A percentile compares a stretch with the other conserved stretches of the same genome.
phyloP scores from a whole-genome alignment of 1,284 basidiomycete species.

The Ceratobasidium sp. region DNA sequence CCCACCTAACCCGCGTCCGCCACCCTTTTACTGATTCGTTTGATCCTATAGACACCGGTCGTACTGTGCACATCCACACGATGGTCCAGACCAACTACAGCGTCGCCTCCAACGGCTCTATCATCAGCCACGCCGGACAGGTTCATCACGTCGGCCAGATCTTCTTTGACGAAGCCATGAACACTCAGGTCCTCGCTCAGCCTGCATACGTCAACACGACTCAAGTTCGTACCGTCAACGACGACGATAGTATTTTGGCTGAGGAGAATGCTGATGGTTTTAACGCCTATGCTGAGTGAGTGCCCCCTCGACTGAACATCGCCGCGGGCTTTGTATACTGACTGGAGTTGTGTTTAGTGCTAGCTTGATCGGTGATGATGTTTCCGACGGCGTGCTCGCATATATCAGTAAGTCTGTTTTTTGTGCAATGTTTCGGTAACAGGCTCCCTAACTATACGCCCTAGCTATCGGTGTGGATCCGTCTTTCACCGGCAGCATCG shows the following conservation, averaged over 20 bases:
- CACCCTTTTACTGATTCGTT: constrained; percentile 55
- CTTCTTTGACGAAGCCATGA: constrained; percentile 71
- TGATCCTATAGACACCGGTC: constrained; percentile 55
- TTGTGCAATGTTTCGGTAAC: too few species aligned
- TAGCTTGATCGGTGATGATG: neutral
- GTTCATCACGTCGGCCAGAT: constrained; percentile 68
- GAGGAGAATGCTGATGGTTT: constrained; percentile 50
- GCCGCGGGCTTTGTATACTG: neutral
- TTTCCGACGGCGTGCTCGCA: constrained; percentile 4
- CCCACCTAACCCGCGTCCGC: constrained; percentile 26
- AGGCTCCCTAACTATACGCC: neutral
- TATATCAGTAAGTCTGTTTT: constrained; percentile 19
- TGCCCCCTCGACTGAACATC: too few species aligned
- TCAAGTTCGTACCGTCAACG: constrained; percentile 49
- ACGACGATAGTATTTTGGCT: constrained; percentile 49
- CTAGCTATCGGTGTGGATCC: constrained; percentile 5
- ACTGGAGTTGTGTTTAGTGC: neutral
- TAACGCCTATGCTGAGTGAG: constrained; percentile 47
- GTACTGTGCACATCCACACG: constrained; percentile 41
- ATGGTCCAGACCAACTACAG: constrained; percentile 51
- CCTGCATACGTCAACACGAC: constrained; percentile 50
- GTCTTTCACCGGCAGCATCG: neutral
- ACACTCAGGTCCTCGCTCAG: constrained; percentile 54
- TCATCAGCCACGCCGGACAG: constrained; percentile 57
- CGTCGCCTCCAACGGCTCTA: constrained; percentile 52